These are phyloP conservation scores for Fragaria iinumae DNA, from an alignment of 306 rosid genomes.

Conservation along the genomic window DNA sequence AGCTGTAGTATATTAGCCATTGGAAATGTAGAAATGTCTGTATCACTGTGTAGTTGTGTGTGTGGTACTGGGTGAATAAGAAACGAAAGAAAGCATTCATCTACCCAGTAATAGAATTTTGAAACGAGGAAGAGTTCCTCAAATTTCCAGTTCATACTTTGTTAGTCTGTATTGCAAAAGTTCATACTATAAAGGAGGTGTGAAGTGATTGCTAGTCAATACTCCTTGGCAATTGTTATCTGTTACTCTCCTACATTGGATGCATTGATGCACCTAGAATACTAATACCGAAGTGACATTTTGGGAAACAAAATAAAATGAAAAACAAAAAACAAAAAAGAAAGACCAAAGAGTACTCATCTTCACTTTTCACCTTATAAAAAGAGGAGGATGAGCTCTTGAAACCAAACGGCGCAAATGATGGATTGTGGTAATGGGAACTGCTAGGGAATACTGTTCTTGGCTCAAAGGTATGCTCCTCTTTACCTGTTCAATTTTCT, in stretches of 20 bases:
- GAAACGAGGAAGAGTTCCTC: neutral
- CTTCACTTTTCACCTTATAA: neutral
- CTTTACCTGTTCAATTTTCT: neutral
- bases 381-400: neutral
- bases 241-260: neutral
- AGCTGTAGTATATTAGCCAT: conserved; percentile 31
- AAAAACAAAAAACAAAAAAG: too few relatives aligned
- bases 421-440: neutral
- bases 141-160: neutral
- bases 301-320: too few relatives aligned
- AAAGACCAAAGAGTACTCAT: neutral
- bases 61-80: conserved; percentile 32
- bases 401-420: neutral
- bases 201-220: neutral
- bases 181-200: neutral
- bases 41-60: conserved; percentile 18
- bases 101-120: conserved; percentile 12
- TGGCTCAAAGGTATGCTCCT: neutral
- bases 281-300: too few relatives aligned
- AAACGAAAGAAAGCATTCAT: neutral
- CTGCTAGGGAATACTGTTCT: neutral
- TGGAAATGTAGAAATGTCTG: conserved; percentile 16
- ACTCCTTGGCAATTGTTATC: neutral
- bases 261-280: too few relatives aligned
- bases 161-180: neutral